These are phyloP conservation scores for Cladosporium sp. DNA, from an alignment of 2,329 filamentous ascomycete genomes.

Conservation along the genomic window DNA sequence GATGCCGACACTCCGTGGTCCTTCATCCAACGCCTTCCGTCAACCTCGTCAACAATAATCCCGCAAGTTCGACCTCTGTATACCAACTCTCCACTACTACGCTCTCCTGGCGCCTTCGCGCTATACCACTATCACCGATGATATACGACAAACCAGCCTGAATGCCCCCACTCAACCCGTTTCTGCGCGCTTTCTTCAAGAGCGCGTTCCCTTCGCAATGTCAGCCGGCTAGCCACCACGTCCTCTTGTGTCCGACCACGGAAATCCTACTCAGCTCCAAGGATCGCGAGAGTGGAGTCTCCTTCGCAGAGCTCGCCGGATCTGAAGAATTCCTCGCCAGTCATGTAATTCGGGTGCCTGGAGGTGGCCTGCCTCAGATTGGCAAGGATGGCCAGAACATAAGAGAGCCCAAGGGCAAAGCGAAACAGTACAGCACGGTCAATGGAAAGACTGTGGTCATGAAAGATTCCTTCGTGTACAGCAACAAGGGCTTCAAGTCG, in stretches of 20 bases:
- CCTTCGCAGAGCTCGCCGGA: slow-evolving; percentile 76
- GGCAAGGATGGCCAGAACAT: slow-evolving; percentile 54
- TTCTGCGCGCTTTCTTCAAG: slow-evolving; percentile 97
- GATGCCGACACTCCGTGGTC: background rate
- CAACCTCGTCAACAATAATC: background rate
- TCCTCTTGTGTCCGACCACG: slow-evolving; percentile 90
- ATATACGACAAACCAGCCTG: slow-evolving; percentile 19
- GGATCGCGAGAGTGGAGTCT: slow-evolving; percentile 79
- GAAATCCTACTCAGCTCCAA: slow-evolving; percentile 85
- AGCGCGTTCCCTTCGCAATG: slow-evolving; percentile 91
- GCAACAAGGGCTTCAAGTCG: slow-evolving; percentile 97
- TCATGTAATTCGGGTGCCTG: slow-evolving; percentile 87
- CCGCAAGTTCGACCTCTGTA: background rate
- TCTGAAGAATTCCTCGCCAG: slow-evolving; percentile 95
- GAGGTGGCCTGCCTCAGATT: slow-evolving; percentile 38
- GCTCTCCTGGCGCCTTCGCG: background rate
- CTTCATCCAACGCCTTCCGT: background rate
- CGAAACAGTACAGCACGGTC: slow-evolving; percentile 87
- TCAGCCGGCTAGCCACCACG: slow-evolving; percentile 84
- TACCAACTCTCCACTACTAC: background rate
- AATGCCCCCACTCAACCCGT: slow-evolving; percentile 82
- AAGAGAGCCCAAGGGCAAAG: slow-evolving; percentile 86
- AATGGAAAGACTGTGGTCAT: slow-evolving; percentile 93
- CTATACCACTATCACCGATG: slow-evolving; percentile 21
- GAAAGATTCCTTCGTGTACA: slow-evolving; percentile 90